A percentile compares a stretch with the other conserved stretches of the same genome.
Evolutionary conservation across 164 flowering plant genomes (phyloP).

Genomic region (Aristolochia fimbriata): DNA sequence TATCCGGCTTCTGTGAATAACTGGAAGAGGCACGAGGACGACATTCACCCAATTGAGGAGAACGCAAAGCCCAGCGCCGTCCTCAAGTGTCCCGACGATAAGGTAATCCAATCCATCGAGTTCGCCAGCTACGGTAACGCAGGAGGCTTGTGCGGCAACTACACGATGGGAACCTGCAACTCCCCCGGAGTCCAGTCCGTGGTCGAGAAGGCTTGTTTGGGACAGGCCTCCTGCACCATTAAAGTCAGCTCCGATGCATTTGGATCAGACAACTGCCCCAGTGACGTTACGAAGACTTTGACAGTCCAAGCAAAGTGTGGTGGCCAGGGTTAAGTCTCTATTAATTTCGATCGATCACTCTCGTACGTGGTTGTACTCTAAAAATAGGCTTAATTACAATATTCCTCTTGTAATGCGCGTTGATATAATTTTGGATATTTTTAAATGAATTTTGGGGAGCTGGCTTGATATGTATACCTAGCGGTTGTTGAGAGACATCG

Average conservation of each 20-base stretch:
- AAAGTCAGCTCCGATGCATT: slow-evolving; percentile 28
- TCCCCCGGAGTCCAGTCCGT: slow-evolving; percentile 25
- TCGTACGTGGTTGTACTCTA: too few species aligned
- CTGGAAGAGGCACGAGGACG: slow-evolving; percentile 34
- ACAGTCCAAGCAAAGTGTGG: slow-evolving; percentile 61
- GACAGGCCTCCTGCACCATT: slow-evolving; percentile 36
- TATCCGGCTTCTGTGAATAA: slow-evolving; percentile 44
- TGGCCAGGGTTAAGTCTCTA: too few species aligned
- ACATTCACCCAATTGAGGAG: slow-evolving; percentile 25
- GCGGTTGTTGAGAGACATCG: too few species aligned
- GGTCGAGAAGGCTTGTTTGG: slow-evolving; percentile 70
- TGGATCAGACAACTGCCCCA: slow-evolving; percentile 31
- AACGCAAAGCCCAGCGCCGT: slow-evolving; percentile 25
- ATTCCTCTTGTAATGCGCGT: too few species aligned
- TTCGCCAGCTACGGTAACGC: slow-evolving; percentile 78
- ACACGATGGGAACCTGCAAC: slow-evolving; percentile 36
- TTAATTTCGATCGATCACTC: too few species aligned
- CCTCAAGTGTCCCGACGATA: slow-evolving; percentile 44
- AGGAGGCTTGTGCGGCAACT: slow-evolving; percentile 56
- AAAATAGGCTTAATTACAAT: too few species aligned
- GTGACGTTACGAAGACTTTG: slow-evolving; percentile 29
- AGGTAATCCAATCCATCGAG: slow-evolving; percentile 36
- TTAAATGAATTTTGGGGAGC: too few species aligned
- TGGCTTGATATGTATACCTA: too few species aligned
- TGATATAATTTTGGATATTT: too few species aligned